Conservation (phyloP, 164 flowering plant species). For the Tinospora cordifolia region DNA sequence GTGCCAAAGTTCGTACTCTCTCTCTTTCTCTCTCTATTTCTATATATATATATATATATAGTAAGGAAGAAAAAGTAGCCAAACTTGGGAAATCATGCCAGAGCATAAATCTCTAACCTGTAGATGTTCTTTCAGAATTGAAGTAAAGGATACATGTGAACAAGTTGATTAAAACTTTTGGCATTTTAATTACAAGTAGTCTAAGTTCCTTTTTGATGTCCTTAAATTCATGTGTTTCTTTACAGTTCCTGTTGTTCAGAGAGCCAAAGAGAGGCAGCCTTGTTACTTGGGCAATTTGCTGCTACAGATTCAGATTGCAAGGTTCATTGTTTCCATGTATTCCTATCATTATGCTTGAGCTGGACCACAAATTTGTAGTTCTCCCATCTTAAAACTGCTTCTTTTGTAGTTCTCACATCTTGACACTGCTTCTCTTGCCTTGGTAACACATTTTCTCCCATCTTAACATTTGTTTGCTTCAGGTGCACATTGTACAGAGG, state of each 20-base stretch:
- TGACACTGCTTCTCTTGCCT: not conserved
- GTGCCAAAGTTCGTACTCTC: too few relatives aligned
- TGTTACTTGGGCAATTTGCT: constrained; percentile 91
- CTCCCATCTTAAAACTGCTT: too few relatives aligned
- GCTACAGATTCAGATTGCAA: constrained; percentile 94
- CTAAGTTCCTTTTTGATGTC: not conserved
- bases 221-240: constrained; percentile 17
- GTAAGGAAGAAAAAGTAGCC: too few relatives aligned
- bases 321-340: constrained; percentile 30
- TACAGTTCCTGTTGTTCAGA: constrained; percentile 83
- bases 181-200: not conserved
- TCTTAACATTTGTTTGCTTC: constrained; percentile 20
- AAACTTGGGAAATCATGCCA: too few relatives aligned
- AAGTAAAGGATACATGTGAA: too few relatives aligned
- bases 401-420: too few relatives aligned
- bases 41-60: too few relatives aligned
- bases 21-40: too few relatives aligned
- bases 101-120: too few relatives aligned
- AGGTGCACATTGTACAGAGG: constrained; percentile 98
- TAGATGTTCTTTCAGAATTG: too few relatives aligned
- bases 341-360: not conserved
- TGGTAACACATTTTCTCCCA: not conserved
- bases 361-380: not conserved
- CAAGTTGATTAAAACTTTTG: not conserved
- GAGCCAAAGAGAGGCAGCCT: constrained; percentile 92